These are phyloP conservation scores for Monosporozyma siamensis DNA, from an alignment of 805 yeast genomes.

Conservation along the genomic window DNA sequence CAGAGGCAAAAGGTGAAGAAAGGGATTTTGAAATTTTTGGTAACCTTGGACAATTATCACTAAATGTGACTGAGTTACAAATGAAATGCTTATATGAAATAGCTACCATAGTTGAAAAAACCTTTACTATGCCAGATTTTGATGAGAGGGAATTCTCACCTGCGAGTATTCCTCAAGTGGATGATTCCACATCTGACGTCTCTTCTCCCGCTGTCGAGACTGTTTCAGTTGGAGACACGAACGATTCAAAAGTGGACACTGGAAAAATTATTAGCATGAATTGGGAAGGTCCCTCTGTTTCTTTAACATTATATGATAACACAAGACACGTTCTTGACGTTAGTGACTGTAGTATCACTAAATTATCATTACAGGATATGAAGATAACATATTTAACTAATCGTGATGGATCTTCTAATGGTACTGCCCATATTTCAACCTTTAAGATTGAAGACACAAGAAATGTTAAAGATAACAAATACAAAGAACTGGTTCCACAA, in stretches of 20 bases:
- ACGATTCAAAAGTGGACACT: not conserved
- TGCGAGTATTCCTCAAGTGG: not conserved
- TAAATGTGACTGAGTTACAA: conserved; percentile 68
- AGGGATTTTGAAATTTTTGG: conserved; percentile 50
- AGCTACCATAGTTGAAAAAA: conserved; percentile 44
- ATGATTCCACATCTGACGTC: not conserved
- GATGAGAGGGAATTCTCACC: conserved; percentile 11
- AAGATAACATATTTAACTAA: conserved; percentile 43
- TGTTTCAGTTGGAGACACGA: not conserved
- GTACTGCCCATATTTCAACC: conserved; percentile 58
- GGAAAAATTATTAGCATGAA: conserved; percentile 6
- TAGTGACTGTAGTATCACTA: conserved; percentile 40
- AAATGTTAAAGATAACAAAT: conserved; percentile 50
- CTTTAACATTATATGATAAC: conserved; percentile 51
- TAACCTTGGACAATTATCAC: conserved; percentile 39
- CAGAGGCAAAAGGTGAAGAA: conserved; percentile 27
- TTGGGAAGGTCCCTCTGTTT: conserved; percentile 53
- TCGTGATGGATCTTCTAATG: conserved; percentile 45
- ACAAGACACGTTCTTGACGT: conserved; percentile 35
- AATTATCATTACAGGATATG: conserved; percentile 50
- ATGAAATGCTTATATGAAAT: conserved; percentile 47
- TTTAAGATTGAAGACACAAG: conserved; percentile 75
- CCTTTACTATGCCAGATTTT: conserved; percentile 40
- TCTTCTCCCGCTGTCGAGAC: conserved; percentile 16
- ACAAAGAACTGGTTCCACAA: conserved; percentile 73